These are phyloP conservation scores for Lactarius vividus DNA, from an alignment of 768 basidiomycete species.

Conservation along the genomic window DNA sequence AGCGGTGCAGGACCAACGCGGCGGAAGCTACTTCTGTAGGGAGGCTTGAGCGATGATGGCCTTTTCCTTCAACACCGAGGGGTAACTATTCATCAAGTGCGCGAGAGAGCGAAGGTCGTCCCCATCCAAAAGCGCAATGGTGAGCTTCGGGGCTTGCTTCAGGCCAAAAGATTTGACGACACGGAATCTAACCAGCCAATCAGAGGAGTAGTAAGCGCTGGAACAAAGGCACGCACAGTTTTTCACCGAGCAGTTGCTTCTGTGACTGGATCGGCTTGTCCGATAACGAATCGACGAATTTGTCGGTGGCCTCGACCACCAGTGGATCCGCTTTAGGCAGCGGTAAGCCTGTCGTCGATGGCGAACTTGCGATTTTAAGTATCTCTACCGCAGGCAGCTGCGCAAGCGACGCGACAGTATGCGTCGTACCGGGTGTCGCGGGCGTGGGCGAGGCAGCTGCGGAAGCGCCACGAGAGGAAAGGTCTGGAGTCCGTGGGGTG, in stretches of 20 bases:
- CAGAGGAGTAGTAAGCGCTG: slow-evolving; percentile 16
- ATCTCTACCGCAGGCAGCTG: slow-evolving; percentile 75
- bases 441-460: slow-evolving; percentile 70
- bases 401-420: slow-evolving; percentile 71
- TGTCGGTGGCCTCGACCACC: slow-evolving; percentile 50
- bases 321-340: slow-evolving; percentile 29
- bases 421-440: slow-evolving; percentile 51
- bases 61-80: slow-evolving; percentile 69
- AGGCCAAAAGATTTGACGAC: slow-evolving; percentile 75
- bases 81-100: slow-evolving; percentile 86
- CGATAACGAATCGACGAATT: slow-evolving; percentile 66
- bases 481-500: slow-evolving; percentile 72
- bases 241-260: slow-evolving; percentile 81
- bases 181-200: slow-evolving; percentile 40
- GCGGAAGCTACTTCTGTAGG: slow-evolving; percentile 12
- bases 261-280: slow-evolving; percentile 71
- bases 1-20: background rate
- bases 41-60: slow-evolving; percentile 18
- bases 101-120: slow-evolving; percentile 83
- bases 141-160: slow-evolving; percentile 83
- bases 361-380: slow-evolving; percentile 56
- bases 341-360: slow-evolving; percentile 41
- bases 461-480: slow-evolving; percentile 72
- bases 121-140: slow-evolving; percentile 76
- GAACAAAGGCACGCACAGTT: slow-evolving; percentile 48